Evolutionary conservation across 2,329 filamentous ascomycete genomes (phyloP), one percentile per base, ranked within the genome.

Genomic region (Arthrobotrys iridis): DNA sequence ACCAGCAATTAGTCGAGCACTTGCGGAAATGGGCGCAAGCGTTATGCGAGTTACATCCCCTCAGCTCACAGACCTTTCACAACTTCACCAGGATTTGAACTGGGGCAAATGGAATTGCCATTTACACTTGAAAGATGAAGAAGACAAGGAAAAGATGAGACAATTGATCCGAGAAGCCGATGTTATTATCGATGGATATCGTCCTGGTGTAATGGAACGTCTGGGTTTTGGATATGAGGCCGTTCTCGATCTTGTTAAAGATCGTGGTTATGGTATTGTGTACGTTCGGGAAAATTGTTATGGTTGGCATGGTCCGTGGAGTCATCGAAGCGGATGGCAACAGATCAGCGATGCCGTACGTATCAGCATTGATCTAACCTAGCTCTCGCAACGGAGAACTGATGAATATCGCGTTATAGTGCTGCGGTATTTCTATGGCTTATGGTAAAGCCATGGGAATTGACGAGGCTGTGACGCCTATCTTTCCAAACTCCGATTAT

Each of bases 221-320:
- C 82, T 83, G 24, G 85, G 85, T 0, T 85, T 86, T 70, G 82
- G 82, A 0, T 79, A 80, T 0, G 79, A 83, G 2, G 83, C 81
- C 0, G 79, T 86, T 26, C 78, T 85, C 3, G 81, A 84, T 4
- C 64, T 85, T 43, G 82, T 81, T 1, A 81, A 82, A 48, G 79
- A 82, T 4, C 80, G 84, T 6, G 81, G 80, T 1, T 79, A 82
- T 20, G 85, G 84, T 0, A 81, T 86, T 20, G 81, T 87, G 15
- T 83, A 85, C 46, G 83, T 84, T 2, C 80, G 83, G 2, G 85
- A 86, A 80, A 86, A 87, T 77, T 87, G 85, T 78, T 87, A 86
- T 73, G 86, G 86, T 0, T 86, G 83, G 82, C 77, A 85, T 57
- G 86, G 85, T 0, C 83, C 84, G 0, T 85, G 83, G 83, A 79